These are phyloP conservation scores for Ganoderma multipileum DNA, from an alignment of 1,284 basidiomycete genomes.

Conservation along the genomic window DNA sequence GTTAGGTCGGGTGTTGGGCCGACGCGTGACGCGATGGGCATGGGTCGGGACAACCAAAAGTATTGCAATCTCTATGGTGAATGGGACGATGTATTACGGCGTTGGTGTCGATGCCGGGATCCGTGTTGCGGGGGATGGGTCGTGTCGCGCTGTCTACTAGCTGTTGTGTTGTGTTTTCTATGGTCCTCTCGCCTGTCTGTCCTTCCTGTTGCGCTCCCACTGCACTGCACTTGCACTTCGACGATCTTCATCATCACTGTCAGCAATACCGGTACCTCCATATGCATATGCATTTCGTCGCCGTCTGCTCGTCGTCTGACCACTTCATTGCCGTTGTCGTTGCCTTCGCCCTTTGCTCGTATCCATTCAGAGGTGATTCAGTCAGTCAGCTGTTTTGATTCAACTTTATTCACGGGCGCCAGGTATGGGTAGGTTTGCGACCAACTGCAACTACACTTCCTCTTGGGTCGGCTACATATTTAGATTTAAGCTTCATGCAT, in stretches of 20 bases:
- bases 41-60: slow-evolving; percentile 26
- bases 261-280: background rate
- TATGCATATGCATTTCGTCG: background rate
- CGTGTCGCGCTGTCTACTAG: slow-evolving; percentile 12
- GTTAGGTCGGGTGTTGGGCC: background rate
- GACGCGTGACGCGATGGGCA: slow-evolving; percentile 4
- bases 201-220: background rate
- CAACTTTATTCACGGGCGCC: no score
- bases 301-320: no score
- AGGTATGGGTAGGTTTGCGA: no score
- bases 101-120: background rate
- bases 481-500: no score
- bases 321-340: no score
- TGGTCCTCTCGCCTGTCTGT: background rate
- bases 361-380: no score
- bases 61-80: slow-evolving; percentile 27
- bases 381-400: no score
- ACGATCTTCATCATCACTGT: background rate
- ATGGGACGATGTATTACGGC: slow-evolving; percentile 19
- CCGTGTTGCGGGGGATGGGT: background rate
- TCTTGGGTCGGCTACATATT: no score
- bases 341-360: no score
- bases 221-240: background rate
- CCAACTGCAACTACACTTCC: no score
- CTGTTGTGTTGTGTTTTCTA: slow-evolving; percentile 6